Evolutionary conservation across 768 basidiomycete species (phyloP).

Genomic region (Exsudoporus frostii): DNA sequence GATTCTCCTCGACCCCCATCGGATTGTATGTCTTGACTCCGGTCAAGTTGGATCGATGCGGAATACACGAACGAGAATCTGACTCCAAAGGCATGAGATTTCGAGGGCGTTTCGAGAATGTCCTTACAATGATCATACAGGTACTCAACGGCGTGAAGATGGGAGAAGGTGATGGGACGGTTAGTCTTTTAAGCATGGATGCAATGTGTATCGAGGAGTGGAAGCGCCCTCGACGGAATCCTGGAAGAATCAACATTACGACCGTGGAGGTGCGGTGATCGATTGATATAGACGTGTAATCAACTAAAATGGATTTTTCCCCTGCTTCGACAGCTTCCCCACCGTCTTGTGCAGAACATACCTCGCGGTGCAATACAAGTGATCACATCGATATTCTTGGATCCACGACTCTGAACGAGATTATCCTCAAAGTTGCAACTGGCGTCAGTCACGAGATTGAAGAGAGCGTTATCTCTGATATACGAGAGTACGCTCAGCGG

Average conservation of each 20-base stretch:
- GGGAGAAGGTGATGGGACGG: constrained; percentile 96
- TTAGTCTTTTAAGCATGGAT: constrained; percentile 78
- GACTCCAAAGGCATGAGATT: constrained; percentile 48
- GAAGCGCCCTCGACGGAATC: constrained; percentile 89
- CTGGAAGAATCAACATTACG: constrained; percentile 78
- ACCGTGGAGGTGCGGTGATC: constrained; percentile 71
- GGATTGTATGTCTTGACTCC: constrained; percentile 48
- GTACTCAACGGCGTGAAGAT: constrained; percentile 84
- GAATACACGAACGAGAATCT: constrained; percentile 65
- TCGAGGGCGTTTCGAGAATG: not conserved
- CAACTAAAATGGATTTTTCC: constrained; percentile 4
- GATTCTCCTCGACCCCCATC: constrained; percentile 42
- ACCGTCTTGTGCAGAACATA: constrained; percentile 66
- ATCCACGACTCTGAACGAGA: constrained; percentile 78
- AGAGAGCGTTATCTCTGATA: constrained; percentile 71
- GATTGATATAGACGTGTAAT: not conserved
- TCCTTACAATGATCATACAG: constrained; percentile 28
- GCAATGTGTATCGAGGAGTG: constrained; percentile 98
- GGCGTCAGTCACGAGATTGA: constrained; percentile 72
- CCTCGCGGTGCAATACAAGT: constrained; percentile 86
- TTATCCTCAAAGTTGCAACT: constrained; percentile 87
- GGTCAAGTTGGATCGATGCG: constrained; percentile 81
- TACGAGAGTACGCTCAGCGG: constrained; percentile 67
- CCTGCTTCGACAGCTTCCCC: constrained; percentile 56
- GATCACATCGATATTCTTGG: constrained; percentile 89